These are phyloP conservation scores for Solanum hybrid DNA, from an alignment of 305 asterid species.

Conservation along the genomic window DNA sequence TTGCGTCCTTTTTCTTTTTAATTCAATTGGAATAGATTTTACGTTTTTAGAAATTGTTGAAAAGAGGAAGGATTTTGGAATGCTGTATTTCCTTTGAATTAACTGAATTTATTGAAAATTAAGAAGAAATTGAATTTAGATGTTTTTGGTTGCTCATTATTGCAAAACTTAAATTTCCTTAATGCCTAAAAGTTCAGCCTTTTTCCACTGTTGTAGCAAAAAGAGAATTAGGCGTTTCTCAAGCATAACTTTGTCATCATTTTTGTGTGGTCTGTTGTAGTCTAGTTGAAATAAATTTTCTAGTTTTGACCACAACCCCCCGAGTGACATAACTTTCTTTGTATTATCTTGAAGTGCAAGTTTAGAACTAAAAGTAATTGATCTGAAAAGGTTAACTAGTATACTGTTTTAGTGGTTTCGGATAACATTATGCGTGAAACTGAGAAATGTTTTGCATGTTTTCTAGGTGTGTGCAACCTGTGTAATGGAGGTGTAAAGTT, in stretches of 20 bases:
- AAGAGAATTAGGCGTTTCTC: neutral
- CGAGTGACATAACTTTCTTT: neutral
- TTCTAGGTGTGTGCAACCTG: constrained; percentile 79
- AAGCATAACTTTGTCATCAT: neutral
- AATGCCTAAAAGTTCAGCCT: neutral
- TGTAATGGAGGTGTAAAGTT: constrained; percentile 90
- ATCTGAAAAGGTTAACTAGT: neutral
- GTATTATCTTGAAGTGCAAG: neutral
- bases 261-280: neutral
- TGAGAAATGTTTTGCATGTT: neutral
- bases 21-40: neutral
- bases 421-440: neutral
- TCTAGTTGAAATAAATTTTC: neutral
- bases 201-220: neutral
- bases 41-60: neutral
- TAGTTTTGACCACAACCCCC: neutral
- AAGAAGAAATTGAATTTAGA: neutral
- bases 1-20: neutral
- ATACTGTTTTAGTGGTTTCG: neutral
- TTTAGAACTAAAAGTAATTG: neutral
- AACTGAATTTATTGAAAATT: neutral
- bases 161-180: neutral
- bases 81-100: neutral
- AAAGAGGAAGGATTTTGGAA: neutral
- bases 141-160: neutral